Conservation (phyloP, 108 stramenopile genomes). For the Schizochytrium sp. region DNA sequence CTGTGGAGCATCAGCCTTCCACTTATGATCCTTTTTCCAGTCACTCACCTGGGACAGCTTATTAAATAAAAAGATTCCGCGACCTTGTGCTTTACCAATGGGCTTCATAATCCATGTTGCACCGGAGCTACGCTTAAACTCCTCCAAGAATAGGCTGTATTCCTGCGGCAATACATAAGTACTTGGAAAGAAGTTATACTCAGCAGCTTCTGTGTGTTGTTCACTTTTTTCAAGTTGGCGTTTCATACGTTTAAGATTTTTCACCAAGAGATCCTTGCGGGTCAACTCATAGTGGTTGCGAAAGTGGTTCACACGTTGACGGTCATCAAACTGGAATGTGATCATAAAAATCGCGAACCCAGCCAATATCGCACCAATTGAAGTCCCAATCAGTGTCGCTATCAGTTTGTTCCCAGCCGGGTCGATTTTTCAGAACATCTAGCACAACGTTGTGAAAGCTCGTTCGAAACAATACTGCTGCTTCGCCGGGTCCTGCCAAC, state of each 20-base stretch:
- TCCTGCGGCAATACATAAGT: constrained; percentile 80
- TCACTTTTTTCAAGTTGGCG: constrained; percentile 52
- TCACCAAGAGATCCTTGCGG: constrained; percentile 77
- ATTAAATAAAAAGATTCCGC: constrained; percentile 78
- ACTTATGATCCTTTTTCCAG: constrained; percentile 63
- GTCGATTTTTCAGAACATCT: constrained; percentile 19
- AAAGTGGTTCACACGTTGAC: constrained; percentile 79
- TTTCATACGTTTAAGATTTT: constrained; percentile 75
- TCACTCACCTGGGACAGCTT: constrained; percentile 74
- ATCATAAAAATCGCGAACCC: constrained; percentile 65
- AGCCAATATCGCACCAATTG: constrained; percentile 64
- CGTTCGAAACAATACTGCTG: constrained; percentile 17
- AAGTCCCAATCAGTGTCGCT: constrained; percentile 67
- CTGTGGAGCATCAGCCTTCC: constrained; percentile 62
- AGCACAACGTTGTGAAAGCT: constrained; percentile 12
- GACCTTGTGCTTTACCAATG: constrained; percentile 74
- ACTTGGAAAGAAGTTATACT: constrained; percentile 75
- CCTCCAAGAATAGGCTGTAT: constrained; percentile 77
- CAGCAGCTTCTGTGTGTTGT: neutral
- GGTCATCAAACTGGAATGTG: constrained; percentile 67
- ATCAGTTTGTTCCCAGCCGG: constrained; percentile 49
- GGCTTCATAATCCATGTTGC: constrained; percentile 82
- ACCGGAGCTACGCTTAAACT: constrained; percentile 73
- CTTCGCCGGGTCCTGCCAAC: neutral
- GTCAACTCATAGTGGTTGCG: constrained; percentile 80